These are phyloP conservation scores for Hamamelis virginiana DNA, from an alignment of 164 flowering plant species.

Conservation along the genomic window DNA sequence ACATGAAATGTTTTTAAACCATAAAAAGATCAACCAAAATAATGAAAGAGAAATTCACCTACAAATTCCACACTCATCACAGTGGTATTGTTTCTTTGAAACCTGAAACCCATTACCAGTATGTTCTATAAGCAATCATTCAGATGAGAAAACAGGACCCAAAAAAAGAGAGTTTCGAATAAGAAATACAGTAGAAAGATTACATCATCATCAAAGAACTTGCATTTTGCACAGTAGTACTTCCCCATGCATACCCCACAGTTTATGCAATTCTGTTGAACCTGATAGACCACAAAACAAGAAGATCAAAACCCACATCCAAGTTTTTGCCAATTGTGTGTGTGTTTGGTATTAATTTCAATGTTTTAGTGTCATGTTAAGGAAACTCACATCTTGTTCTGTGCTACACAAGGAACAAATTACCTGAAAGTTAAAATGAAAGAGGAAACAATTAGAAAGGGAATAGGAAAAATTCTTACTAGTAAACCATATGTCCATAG, in stretches of 20 bases:
- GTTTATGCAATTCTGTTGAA: constrained; percentile 62
- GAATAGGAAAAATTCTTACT: not conserved
- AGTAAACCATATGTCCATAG: not conserved
- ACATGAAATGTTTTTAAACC: not conserved
- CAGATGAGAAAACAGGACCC: not conserved
- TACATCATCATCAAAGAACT: constrained; percentile 91
- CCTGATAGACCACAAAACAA: constrained; percentile 39
- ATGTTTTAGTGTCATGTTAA: not conserved
- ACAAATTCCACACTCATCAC: constrained; percentile 91
- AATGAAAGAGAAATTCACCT: constrained; percentile 28
- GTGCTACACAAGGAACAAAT: constrained; percentile 79
- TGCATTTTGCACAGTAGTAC: constrained; percentile 79
- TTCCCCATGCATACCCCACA: constrained; percentile 91
- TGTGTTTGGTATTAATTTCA: not conserved
- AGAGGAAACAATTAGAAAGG: not conserved
- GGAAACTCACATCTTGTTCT: constrained; percentile 79
- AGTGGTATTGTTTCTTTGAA: constrained; percentile 87
- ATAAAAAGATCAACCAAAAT: not conserved
- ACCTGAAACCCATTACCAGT: constrained; percentile 37
- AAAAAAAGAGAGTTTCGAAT: not conserved
- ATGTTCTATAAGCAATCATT: constrained; percentile 2
- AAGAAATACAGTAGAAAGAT: constrained; percentile 4
- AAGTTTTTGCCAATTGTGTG: not conserved
- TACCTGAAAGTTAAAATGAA: constrained; percentile 48
- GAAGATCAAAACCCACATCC: constrained; percentile 1